phyloP scores from a whole-genome alignment of 805 yeast species.

The Kockiozyma suomiensis region DNA sequence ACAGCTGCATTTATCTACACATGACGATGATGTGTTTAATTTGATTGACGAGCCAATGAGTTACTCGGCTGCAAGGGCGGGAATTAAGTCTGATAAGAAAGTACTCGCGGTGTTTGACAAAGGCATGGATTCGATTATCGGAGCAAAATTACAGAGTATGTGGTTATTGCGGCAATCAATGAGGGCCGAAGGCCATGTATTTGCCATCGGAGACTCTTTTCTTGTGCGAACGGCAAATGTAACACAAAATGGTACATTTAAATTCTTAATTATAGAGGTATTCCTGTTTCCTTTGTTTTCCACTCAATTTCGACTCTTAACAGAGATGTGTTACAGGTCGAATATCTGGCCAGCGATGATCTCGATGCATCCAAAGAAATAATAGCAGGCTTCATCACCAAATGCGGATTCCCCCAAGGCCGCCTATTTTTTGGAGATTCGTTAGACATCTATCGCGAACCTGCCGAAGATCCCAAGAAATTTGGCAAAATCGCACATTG shows the following conservation, averaged over 20 bases:
- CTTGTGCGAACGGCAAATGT: constrained; percentile 68
- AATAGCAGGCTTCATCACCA: constrained; percentile 11
- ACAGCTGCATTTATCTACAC: constrained; percentile 40
- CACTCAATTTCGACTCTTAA: too few relatives aligned
- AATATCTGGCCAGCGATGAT: constrained; percentile 17
- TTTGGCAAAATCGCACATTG: constrained; percentile 16
- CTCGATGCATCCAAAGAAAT: constrained; percentile 7
- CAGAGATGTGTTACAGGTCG: constrained; percentile 2
- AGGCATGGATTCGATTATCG: constrained; percentile 57
- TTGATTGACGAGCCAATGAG: constrained; percentile 38
- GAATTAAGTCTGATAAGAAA: background rate
- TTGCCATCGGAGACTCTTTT: constrained; percentile 52
- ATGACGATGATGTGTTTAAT: constrained; percentile 40
- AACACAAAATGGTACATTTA: constrained; percentile 71
- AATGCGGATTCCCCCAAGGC: constrained; percentile 22
- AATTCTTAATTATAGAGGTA: constrained; percentile 38
- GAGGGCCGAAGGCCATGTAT: constrained; percentile 73
- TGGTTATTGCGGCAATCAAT: constrained; percentile 72
- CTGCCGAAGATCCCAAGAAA: background rate
- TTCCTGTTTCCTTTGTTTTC: too few relatives aligned
- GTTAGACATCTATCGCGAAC: constrained; percentile 6
- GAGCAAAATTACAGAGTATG: constrained; percentile 62
- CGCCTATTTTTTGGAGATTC: constrained; percentile 23
- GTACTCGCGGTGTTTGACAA: constrained; percentile 53
- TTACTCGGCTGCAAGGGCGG: constrained; percentile 27